phyloP scores from a whole-genome alignment of 139 green algal species.

The Micractinium sp. region DNA sequence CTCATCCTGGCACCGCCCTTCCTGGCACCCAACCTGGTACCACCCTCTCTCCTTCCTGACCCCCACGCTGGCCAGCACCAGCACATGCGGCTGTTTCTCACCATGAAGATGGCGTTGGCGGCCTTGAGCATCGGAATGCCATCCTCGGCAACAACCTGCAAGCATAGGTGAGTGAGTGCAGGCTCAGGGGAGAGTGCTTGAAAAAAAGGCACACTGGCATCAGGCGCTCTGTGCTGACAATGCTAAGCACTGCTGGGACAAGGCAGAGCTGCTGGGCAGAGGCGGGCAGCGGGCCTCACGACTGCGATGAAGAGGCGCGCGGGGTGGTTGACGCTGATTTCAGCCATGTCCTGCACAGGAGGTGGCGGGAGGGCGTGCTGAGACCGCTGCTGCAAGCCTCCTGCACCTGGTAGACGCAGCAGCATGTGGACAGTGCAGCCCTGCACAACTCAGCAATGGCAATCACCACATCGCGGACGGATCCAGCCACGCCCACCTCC shows the following conservation, averaged over 20 bases:
- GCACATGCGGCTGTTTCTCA: neutral
- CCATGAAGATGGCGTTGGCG: neutral
- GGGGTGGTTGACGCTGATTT: neutral
- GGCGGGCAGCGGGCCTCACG: neutral
- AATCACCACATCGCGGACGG: neutral
- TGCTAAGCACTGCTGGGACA: too few species aligned
- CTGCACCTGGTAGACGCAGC: neutral
- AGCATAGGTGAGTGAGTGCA: neutral
- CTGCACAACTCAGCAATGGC: neutral
- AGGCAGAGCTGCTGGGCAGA: neutral
- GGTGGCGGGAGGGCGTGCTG: too few species aligned
- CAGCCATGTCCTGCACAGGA: neutral
- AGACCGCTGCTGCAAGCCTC: neutral
- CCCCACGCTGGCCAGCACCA: neutral
- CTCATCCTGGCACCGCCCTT: too few species aligned
- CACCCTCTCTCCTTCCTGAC: too few species aligned
- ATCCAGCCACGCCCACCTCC: neutral
- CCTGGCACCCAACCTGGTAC: too few species aligned
- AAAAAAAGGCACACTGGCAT: neutral
- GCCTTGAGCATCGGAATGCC: neutral
- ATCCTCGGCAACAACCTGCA: neutral
- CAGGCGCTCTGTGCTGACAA: too few species aligned
- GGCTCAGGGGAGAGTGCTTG: neutral
- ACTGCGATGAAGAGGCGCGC: neutral
- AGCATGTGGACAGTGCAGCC: neutral